phyloP scores from a whole-genome alignment of 192 early-diverging fungal genomes.

The Lunasporangiospora selenospora region DNA sequence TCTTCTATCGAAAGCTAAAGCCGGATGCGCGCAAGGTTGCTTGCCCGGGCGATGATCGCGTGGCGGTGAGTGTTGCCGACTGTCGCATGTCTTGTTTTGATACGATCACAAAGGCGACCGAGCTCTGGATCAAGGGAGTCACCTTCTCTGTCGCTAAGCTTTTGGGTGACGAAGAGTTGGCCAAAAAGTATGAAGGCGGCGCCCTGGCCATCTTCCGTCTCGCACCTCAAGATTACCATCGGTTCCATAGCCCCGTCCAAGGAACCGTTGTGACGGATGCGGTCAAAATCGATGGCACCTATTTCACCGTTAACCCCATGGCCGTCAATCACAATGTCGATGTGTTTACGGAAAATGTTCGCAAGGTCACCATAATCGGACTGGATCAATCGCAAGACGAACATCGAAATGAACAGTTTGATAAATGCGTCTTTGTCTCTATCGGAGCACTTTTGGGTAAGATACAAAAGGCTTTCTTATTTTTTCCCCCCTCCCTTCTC shows the following conservation, averaged over 20 bases:
- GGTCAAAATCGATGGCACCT: no score
- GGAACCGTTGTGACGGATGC: no score
- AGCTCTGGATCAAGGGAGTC: conserved; percentile 84
- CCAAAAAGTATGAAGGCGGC: conserved; percentile 66
- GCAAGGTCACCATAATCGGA: conserved; percentile 54
- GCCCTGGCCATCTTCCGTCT: conserved; percentile 74
- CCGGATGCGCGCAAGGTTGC: conserved; percentile 58
- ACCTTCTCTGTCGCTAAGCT: conserved; percentile 70
- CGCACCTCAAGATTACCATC: conserved; percentile 87
- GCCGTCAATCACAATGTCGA: conserved; percentile 56
- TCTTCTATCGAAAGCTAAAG: conserved; percentile 85
- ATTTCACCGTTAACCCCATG: no score
- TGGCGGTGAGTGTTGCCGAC: conserved; percentile 79
- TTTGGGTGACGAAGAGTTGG: conserved; percentile 56
- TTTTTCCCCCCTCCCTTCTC: no score
- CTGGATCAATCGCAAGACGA: no score
- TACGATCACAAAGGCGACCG: conserved; percentile 67
- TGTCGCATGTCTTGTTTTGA: conserved; percentile 72
- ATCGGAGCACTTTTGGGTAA: conserved; percentile 74
- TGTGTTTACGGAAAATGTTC: conserved; percentile 70
- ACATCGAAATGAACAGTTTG: conserved; percentile 46
- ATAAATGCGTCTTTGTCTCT: conserved; percentile 58
- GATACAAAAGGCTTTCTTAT: no score
- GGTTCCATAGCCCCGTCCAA: conserved; percentile 66
- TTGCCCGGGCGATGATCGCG: conserved; percentile 52